phyloP scores from a whole-genome alignment of 225 moss, liverwort and hornwort species.

The Neckera pumila region DNA sequence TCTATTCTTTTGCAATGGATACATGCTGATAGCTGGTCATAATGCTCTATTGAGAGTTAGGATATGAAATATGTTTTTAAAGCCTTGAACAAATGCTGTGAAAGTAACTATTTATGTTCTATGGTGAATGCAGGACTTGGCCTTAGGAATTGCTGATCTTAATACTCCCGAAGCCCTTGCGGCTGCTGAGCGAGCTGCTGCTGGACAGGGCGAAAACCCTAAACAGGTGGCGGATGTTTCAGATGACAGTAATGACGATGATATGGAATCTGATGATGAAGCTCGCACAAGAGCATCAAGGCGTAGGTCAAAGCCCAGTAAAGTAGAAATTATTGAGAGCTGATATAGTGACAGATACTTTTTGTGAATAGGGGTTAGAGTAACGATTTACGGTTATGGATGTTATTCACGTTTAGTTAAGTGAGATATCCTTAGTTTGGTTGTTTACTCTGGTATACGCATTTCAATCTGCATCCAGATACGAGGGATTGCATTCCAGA shows the following conservation, averaged over 20 bases:
- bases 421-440: neutral
- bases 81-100: neutral
- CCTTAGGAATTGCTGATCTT: conserved; percentile 73
- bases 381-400: neutral
- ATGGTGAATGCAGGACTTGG: conserved; percentile 53
- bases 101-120: neutral
- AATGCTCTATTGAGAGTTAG: neutral
- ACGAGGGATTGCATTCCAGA: neutral
- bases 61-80: neutral
- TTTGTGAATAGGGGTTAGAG: neutral
- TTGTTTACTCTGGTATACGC: neutral
- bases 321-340: conserved; percentile 24
- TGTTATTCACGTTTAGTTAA: neutral
- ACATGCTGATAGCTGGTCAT: neutral
- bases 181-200: conserved; percentile 67
- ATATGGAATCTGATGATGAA: conserved; percentile 21
- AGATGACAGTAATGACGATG: conserved; percentile 21
- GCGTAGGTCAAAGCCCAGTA: conserved; percentile 12
- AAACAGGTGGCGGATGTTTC: neutral
- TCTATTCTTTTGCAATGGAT: neutral
- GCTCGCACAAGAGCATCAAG: neutral
- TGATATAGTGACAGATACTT: neutral
- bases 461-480: neutral
- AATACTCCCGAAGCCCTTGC: conserved; percentile 75
- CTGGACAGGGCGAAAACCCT: conserved; percentile 23